Base-by-base conservation (phyloP, 2,329 filamentous ascomycete species). In the Verticillium zaregamsianum region DNA sequence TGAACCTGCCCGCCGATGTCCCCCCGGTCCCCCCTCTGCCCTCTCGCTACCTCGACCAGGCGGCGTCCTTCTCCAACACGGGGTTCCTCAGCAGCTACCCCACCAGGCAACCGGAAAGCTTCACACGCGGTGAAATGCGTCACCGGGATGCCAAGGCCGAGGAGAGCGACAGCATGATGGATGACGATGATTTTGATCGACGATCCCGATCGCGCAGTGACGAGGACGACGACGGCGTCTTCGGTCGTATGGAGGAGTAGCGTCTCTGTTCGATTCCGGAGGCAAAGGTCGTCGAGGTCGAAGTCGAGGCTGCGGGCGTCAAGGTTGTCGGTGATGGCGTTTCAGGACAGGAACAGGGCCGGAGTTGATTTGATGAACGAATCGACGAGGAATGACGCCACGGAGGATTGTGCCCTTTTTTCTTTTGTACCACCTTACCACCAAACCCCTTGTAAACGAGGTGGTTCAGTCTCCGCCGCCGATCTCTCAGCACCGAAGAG, bases 211-310 rank as follows among this genome's bases (percentile, higher is more conserved):
- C 85, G 58, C 85, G 90, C 65, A 90, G 88, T 74, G 91, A 96
- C 69, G 93, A 97, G 69, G 93, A 96, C 65, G 94, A 98, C 67
- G 93, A 97, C 67, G 93, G 93, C 72, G 90, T 98, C 70, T 99
- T 99, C 80, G 93, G 93, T 62, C 87, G 87, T 68, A 98, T 98
- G 94, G 95, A 99, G 77, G 92, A 96, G 76, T 95, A 82, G 78
- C 66, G 66, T 66, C 62, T 62, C 52, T 65, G 54, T 32, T 54
- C 40, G 31, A 54, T 59, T 37, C 20, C 58, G 57, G 37, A 57
- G 17, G n/a, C 20, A 5, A 39, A 32, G 20, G 35, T 15, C 7
- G n/a, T 14, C 55, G 39, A 40, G 4, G 39, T 40, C 20, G 17
- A 54, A 11, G 15, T 54, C 25, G 49, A 54, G 14, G n/a, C 11